Evolutionary conservation across 1,284 basidiomycete genomes (phyloP), one percentile per base, ranked within the genome.

Genomic region (Heliocybe sulcata): DNA sequence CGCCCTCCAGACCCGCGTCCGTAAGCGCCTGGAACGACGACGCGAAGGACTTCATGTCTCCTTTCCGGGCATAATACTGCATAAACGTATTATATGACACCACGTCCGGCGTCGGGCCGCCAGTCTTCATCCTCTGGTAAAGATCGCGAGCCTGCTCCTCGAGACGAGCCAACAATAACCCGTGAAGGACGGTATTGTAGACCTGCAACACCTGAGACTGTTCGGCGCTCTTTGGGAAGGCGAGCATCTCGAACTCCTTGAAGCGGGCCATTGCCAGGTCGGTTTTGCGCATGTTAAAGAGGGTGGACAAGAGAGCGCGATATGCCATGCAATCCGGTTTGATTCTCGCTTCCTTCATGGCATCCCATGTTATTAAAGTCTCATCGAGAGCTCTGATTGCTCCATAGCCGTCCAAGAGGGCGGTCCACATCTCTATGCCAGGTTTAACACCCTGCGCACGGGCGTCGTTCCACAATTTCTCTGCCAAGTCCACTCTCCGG

Each of bases 1-100:
- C 90, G 8, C 89, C 89, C 10, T 67, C 61, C 31, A 93, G 63
- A 0, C 75, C 76, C 1, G 69, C 72, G 2, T 72, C 68, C 20
- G 75, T 70, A 69, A 92, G 81, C 45, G 71, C 69, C 56, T 80
- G 76, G 22, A 94, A 69, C 20, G 80, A 66, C 19, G 63, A 57
- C 14, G 82, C 81, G 58, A 94, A 66, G 4, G 70, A 68, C 55
- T 77, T 76, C 62, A 90, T 76, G 62, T 93, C 79, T 22, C 75
- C 76, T 45, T 72, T 76, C 47, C 80, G 77, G 14, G 77, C 80
- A 59, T 88, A 80, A 61, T 85, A 82, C 11, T 76, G 76, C 52
- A 95, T 70, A 58, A 93, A 75, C 1, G 82, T 91, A 70, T 94
- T 94, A 72, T 85, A 88, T 0, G 90, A 83, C 54, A 87, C 73